A percentile compares a stretch with the other conserved stretches of the same genome.
These are phyloP conservation scores for Meira nashicola DNA, from an alignment of 1,284 basidiomycete genomes.

Conservation along the genomic window DNA sequence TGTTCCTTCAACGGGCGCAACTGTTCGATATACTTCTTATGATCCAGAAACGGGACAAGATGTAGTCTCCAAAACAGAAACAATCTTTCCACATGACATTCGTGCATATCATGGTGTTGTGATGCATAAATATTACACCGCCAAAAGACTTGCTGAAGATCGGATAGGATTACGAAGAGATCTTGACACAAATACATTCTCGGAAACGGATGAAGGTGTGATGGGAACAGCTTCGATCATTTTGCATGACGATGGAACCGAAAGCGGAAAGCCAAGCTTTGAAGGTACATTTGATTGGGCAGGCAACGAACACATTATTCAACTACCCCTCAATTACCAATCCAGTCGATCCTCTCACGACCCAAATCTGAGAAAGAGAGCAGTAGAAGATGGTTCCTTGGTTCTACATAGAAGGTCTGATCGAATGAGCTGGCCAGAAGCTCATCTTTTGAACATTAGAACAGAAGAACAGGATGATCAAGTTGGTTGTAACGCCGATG, in stretches of 20 bases:
- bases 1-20: slow-evolving; percentile 38
- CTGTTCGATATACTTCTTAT: slow-evolving; percentile 23
- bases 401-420: slow-evolving; percentile 39
- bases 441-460: background rate
- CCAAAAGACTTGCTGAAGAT: slow-evolving; percentile 31
- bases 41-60: slow-evolving; percentile 21
- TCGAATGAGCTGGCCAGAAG: slow-evolving; percentile 18
- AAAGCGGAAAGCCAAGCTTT: slow-evolving; percentile 27
- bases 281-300: slow-evolving; percentile 42
- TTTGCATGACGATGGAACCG: slow-evolving; percentile 35
- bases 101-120: slow-evolving; percentile 45
- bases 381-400: slow-evolving; percentile 17
- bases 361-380: slow-evolving; percentile 22
- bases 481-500: slow-evolving; percentile 29
- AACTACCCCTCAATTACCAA: slow-evolving; percentile 23
- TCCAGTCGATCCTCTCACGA: slow-evolving; percentile 23
- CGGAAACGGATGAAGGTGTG: slow-evolving; percentile 32
- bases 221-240: slow-evolving; percentile 39
- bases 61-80: slow-evolving; percentile 20
- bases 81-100: slow-evolving; percentile 29
- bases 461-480: background rate
- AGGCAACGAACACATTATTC: slow-evolving; percentile 38
- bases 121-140: slow-evolving; percentile 25
- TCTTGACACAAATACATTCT: too few species aligned
- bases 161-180: slow-evolving; percentile 25